These are phyloP conservation scores for Trypanosomatidae sp. DNA, from an alignment of 208 protist genomes.

Conservation along the genomic window DNA sequence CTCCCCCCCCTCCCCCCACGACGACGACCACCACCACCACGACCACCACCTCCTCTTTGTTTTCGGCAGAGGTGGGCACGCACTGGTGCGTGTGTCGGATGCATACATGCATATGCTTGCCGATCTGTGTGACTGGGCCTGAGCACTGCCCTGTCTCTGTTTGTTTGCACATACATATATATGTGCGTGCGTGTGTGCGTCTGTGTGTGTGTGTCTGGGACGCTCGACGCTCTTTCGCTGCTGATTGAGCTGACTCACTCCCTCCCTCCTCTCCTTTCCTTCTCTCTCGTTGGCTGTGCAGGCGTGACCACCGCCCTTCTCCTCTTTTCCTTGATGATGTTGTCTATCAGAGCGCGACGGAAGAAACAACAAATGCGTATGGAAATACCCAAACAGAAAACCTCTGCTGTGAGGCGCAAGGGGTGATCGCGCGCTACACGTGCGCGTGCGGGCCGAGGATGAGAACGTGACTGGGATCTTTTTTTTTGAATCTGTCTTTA, in stretches of 20 bases:
- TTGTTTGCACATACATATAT: not conserved
- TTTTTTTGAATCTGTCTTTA: not conserved
- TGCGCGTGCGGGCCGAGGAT: not conserved
- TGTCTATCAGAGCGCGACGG: not conserved
- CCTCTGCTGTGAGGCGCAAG: not conserved
- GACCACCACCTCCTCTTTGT: not conserved
- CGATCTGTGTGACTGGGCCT: too few species aligned
- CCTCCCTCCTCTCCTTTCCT: not conserved
- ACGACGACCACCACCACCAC: not conserved
- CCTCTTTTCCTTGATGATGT: not conserved
- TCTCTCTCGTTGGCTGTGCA: too few species aligned
- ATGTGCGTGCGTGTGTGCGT: not conserved
- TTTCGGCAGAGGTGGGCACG: too few species aligned
- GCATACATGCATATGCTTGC: too few species aligned
- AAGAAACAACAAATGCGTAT: not conserved
- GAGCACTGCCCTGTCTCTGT: too few species aligned
- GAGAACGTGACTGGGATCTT: not conserved
- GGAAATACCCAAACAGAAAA: not conserved
- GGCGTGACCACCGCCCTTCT: not conserved
- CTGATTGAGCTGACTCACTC: not conserved
- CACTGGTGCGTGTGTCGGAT: too few species aligned
- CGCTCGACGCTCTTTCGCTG: not conserved
- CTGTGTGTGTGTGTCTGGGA: not conserved
- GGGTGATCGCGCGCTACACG: not conserved
- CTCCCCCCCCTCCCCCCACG: not conserved